Conservation (phyloP, 2,329 filamentous ascomycete species). For the Verticillium isaacii region DNA sequence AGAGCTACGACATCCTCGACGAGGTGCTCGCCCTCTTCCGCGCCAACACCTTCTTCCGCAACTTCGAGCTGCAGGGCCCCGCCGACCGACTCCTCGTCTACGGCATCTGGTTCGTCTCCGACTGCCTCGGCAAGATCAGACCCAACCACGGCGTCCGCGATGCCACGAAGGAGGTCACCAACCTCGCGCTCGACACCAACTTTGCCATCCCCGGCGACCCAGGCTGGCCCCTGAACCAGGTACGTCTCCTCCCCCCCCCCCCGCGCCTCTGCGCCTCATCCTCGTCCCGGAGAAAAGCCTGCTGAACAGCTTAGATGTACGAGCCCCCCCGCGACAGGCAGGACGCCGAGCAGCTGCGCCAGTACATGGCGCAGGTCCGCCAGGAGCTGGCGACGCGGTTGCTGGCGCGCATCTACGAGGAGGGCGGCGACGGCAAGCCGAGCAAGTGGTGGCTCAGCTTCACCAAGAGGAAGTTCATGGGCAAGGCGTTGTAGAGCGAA, state of each 20-base stretch:
- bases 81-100: constrained; percentile 94
- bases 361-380: constrained; percentile 88
- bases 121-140: constrained; percentile 84
- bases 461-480: constrained; percentile 99
- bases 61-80: constrained; percentile 97
- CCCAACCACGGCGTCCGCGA: constrained; percentile 59
- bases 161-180: constrained; percentile 73
- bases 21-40: constrained; percentile 91
- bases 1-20: constrained; percentile 94
- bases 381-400: constrained; percentile 84
- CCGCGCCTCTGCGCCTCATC: not conserved
- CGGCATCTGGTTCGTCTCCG: constrained; percentile 90
- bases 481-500: constrained; percentile 67
- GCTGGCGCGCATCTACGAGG: constrained; percentile 81
- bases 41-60: constrained; percentile 97
- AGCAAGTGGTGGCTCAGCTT: constrained; percentile 98
- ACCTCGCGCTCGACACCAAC: constrained; percentile 84
- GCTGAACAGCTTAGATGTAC: constrained; percentile 59
- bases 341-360: constrained; percentile 81
- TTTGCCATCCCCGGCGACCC: constrained; percentile 95
- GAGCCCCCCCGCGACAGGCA: constrained; percentile 82
- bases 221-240: constrained; percentile 88
- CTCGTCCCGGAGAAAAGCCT: not conserved
- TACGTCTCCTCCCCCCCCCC: constrained; percentile 23
- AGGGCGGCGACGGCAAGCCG: constrained; percentile 63